Base-by-base conservation (phyloP, 164 flowering plant genomes). In the Macadamia integrifolia region DNA sequence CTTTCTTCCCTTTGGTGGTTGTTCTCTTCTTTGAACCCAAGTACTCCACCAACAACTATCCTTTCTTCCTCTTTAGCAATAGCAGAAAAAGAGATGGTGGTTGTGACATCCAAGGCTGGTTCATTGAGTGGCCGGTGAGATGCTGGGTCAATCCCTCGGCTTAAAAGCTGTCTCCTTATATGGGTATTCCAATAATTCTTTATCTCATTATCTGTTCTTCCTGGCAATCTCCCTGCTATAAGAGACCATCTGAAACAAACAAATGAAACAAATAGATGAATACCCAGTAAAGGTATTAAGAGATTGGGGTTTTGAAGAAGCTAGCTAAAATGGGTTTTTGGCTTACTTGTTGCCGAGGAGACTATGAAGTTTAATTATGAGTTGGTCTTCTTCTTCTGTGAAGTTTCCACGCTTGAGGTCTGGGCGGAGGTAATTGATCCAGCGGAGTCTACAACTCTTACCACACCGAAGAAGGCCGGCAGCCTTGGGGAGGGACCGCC, bases 401-500 rank as follows among this genome's bases (percentile, higher is more conserved):
- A 93, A 93, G 69, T 93, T 93, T 9, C 98, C 98, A 15, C 98
- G 85, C 65, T 93, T 93, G 61, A 93, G 93, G 70, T 93, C 98
- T 11, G 98, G 98, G 7, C 98, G 78, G 11, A 93, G 76, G 65
- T 93, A 93, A 66, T 93, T 93, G 80, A 93, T 93, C 98, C 98
- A 93, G 6, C 98, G 88, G 63, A 93, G 92, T 3, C 98, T 75
- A 73, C 98, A 93, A 59, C 97, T 91, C 73, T 93, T 93, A 28
- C 98, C 98, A 66, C 98, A 93, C 0, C 98, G 82, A 72, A 93
- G 96, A 55, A 93, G 90, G 43, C 97, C 98, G 28, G 98, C 98
- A 31, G 97, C 95, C 65, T 90, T 94, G 13, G 98, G 98, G n/a
- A 94, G 97, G 0, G 98, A 94, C 9, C 98, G 79, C 98, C 98